These are phyloP conservation scores for Brettanomyces anomalus DNA, from an alignment of 805 yeast genomes.

Conservation along the genomic window DNA sequence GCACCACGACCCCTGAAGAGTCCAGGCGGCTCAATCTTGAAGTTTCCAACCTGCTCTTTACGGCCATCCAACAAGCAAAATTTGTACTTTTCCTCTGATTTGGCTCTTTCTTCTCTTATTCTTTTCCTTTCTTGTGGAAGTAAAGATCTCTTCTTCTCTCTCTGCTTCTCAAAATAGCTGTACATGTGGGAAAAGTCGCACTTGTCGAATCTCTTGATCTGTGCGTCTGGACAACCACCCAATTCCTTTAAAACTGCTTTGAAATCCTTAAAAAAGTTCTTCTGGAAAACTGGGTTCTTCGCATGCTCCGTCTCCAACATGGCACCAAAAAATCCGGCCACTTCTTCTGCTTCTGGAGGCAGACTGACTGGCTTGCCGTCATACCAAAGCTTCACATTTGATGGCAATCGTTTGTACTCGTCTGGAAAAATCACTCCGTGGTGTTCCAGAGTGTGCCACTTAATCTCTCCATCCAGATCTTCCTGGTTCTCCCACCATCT, in stretches of 20 bases:
- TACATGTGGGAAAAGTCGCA: conserved; percentile 75
- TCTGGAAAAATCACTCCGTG: conserved; percentile 94
- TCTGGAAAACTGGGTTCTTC: conserved; percentile 74
- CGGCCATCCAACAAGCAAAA: conserved; percentile 79
- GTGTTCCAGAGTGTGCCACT: conserved; percentile 84
- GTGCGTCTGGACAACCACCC: conserved; percentile 51
- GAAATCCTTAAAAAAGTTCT: conserved; percentile 82
- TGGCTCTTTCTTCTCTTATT: conserved; percentile 63
- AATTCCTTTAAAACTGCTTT: conserved; percentile 52
- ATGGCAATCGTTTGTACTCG: conserved; percentile 77
- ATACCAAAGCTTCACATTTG: conserved; percentile 64
- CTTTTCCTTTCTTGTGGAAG: conserved; percentile 68
- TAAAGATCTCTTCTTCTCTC: conserved; percentile 63
- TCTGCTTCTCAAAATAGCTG: conserved; percentile 57
- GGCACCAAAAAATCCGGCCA: conserved; percentile 91
- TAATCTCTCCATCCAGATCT: conserved; percentile 62
- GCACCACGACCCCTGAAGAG: conserved; percentile 94
- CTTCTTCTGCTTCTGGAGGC: conserved; percentile 85
- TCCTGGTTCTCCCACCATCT: conserved; percentile 81
- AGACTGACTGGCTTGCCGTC: conserved; percentile 68
- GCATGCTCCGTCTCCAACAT: conserved; percentile 85
- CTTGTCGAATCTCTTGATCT: conserved; percentile 48
- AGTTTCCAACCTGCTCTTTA: conserved; percentile 87
- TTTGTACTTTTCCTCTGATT: conserved; percentile 70
- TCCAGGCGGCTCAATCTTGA: conserved; percentile 94